These are phyloP conservation scores for Cylindrotheca closterium DNA, from an alignment of 108 stramenopile species.

Conservation along the genomic window DNA sequence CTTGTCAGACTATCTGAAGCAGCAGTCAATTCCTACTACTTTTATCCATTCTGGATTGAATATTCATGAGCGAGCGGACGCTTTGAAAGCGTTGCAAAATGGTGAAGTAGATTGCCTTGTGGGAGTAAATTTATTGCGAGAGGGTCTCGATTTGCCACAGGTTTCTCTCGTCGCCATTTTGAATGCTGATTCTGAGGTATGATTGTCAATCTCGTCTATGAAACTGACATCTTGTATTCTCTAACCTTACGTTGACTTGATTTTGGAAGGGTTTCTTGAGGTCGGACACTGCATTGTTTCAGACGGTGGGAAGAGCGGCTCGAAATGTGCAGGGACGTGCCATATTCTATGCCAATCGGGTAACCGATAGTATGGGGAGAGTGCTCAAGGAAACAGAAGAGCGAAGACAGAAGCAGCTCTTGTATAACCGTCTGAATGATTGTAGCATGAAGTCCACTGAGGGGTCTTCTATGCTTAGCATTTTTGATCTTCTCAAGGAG, in stretches of 20 bases:
- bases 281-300: slow-evolving; percentile 70
- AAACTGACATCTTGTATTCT: too few relatives aligned
- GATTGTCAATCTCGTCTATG: too few relatives aligned
- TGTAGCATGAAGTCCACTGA: slow-evolving; percentile 38
- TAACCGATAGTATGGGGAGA: slow-evolving; percentile 64
- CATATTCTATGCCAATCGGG: slow-evolving; percentile 68
- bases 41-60: slow-evolving; percentile 78
- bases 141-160: slow-evolving; percentile 82
- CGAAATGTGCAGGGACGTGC: slow-evolving; percentile 62
- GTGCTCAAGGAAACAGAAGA: slow-evolving; percentile 58
- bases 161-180: slow-evolving; percentile 81
- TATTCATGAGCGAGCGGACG: slow-evolving; percentile 59
- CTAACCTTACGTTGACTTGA: too few relatives aligned
- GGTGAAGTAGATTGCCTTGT: slow-evolving; percentile 75
- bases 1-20: slow-evolving; percentile 44
- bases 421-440: slow-evolving; percentile 44
- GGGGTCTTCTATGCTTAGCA: slow-evolving; percentile 51
- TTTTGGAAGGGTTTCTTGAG: slow-evolving; percentile 83
- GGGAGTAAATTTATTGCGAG: slow-evolving; percentile 77
- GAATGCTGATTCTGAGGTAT: slow-evolving; percentile 69
- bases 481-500: slow-evolving; percentile 67
- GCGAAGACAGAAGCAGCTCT: slow-evolving; percentile 47
- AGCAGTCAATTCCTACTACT: slow-evolving; percentile 45
- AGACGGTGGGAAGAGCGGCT: slow-evolving; percentile 78
- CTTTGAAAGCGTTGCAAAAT: slow-evolving; percentile 52